These are phyloP conservation scores for Flueggea neowawraea DNA, from an alignment of 441 rosid species.

Conservation along the genomic window DNA sequence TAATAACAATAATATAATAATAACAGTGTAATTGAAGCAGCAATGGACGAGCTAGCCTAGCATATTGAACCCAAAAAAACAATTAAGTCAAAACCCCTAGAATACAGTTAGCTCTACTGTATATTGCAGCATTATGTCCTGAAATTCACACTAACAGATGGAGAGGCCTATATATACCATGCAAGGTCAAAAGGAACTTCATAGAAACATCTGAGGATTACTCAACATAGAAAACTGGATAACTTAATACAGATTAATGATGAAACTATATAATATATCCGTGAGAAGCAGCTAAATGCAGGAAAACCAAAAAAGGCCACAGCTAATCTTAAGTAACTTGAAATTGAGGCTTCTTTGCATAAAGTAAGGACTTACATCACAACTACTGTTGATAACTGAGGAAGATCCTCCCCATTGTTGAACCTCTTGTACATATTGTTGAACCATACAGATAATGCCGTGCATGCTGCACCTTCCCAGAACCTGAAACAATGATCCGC, in stretches of 20 bases:
- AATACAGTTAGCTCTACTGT: not conserved
- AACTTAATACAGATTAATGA: not conserved
- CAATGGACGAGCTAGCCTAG: not conserved
- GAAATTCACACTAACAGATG: not conserved
- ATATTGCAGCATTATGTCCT: not conserved
- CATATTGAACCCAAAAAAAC: not conserved
- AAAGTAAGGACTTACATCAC: constrained; percentile 62
- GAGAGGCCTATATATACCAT: not conserved
- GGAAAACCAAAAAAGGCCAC: not conserved
- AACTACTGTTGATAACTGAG: constrained; percentile 80
- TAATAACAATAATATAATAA: too few relatives aligned
- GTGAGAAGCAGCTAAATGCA: not conserved
- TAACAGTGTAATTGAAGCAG: too few relatives aligned
- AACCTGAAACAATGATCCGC: constrained; percentile 49
- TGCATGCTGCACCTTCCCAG: constrained; percentile 87
- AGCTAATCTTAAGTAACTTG: not conserved
- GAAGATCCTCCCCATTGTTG: constrained; percentile 60
- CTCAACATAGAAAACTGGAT: not conserved
- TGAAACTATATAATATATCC: not conserved
- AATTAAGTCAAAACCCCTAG: not conserved
- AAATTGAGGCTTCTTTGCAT: not conserved
- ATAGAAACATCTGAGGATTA: not conserved
- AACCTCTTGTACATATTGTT: constrained; percentile 55
- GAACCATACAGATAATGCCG: constrained; percentile 83
- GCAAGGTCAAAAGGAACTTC: not conserved